A percentile compares a stretch with the other conserved stretches of the same genome.
phyloP scores from a whole-genome alignment of 2,329 filamentous ascomycete genomes.

The Blastomyces parvus region DNA sequence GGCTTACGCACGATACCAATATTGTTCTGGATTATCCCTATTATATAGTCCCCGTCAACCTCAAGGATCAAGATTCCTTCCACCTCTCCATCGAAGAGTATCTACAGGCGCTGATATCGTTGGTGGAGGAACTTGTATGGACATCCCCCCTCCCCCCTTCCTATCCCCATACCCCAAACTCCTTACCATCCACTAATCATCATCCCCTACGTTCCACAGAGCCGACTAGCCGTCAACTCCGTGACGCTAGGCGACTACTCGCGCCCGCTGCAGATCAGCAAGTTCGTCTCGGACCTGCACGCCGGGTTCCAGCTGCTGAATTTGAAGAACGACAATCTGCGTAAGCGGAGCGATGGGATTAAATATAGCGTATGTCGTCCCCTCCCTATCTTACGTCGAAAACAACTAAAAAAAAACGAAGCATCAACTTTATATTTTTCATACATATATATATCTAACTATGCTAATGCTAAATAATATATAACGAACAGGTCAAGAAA shows the following conservation, averaged over 20 bases:
- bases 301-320: constrained; percentile 96
- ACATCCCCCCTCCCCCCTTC: neutral
- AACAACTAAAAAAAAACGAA: too few relatives aligned
- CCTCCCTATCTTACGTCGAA: neutral
- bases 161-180: too few relatives aligned
- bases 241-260: constrained; percentile 85
- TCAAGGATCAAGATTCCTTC: constrained; percentile 82
- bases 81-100: constrained; percentile 97
- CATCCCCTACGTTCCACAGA: constrained; percentile 31
- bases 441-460: too few relatives aligned
- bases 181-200: neutral
- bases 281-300: constrained; percentile 90
- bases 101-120: constrained; percentile 72
- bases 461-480: too few relatives aligned
- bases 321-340: constrained; percentile 86
- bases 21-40: too few relatives aligned
- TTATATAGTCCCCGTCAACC: constrained; percentile 68
- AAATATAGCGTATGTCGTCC: constrained; percentile 63
- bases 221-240: constrained; percentile 83
- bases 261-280: constrained; percentile 76
- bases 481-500: constrained; percentile 62
- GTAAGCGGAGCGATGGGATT: constrained; percentile 80
- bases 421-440: neutral
- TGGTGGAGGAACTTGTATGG: constrained; percentile 74
- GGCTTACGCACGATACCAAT: neutral